phyloP scores from a whole-genome alignment of 345 rosid genomes.

The Bretschneidera sinensis region DNA sequence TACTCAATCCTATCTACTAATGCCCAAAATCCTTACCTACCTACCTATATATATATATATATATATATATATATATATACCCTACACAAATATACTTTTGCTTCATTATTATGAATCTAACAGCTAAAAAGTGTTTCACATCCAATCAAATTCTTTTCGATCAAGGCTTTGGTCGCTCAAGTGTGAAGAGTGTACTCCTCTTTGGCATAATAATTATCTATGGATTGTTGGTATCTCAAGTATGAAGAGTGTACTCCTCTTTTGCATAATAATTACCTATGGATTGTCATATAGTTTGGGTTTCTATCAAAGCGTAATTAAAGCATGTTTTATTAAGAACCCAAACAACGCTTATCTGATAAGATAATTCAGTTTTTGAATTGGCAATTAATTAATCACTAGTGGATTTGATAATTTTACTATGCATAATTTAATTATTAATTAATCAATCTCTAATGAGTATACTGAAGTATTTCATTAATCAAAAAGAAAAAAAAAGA shows the following conservation, averaged over 20 bases:
- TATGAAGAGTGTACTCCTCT: background rate
- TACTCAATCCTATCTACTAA: constrained; percentile 12
- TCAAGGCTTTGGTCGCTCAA: constrained; percentile 31
- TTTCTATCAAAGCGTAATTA: too few species aligned
- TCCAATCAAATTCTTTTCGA: constrained; percentile 30
- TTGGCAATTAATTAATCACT: too few species aligned
- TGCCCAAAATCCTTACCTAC: constrained; percentile 16
- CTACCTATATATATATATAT: constrained; percentile 6
- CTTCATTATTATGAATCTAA: constrained; percentile 18
- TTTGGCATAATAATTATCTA: constrained; percentile 20
- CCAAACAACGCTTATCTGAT: too few species aligned
- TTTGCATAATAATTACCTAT: constrained; percentile 20
- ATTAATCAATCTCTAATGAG: too few species aligned
- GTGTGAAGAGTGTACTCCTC: background rate
- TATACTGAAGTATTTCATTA: too few species aligned
- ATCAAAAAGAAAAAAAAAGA: too few species aligned
- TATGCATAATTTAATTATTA: too few species aligned
- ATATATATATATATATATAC: too few species aligned
- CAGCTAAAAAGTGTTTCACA: constrained; percentile 14
- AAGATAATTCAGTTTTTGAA: too few species aligned
- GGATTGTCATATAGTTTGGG: constrained; percentile 11
- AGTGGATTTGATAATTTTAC: too few species aligned
- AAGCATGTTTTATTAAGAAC: too few species aligned
- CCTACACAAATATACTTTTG: too few species aligned
- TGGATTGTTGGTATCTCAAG: constrained; percentile 12